Evolutionary conservation across 495 filamentous ascomycete genomes (phyloP), one percentile per base, ranked within the genome.

Genomic region (Talaromyces ruber): DNA sequence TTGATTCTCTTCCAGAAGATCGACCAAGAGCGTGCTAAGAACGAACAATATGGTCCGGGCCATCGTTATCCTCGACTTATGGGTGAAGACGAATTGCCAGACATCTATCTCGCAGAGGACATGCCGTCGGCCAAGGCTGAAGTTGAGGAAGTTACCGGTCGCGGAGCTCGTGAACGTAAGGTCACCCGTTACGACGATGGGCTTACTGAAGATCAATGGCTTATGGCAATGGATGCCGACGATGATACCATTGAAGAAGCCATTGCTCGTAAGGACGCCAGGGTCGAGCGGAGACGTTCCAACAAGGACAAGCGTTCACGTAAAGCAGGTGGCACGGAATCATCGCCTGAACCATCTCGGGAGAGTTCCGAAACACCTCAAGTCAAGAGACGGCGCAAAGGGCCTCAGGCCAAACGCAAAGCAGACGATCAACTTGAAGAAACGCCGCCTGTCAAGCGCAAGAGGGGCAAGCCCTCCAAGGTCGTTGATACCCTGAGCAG

Each of bases 181-280:
- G 82, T 89, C 59, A 92, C 96, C 62, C 89, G 89, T 71, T 98
- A 98, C 71, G 94, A 98, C 71, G 94, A 98, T 68, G 94, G 95
- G 28, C 86, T 98, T 47, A 97, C 94, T 3, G 95, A 98, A 72
- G 94, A 98, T 75, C 95, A 98, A 75, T 98, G 94, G 94, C 71
- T 89, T 32, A 80, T 83, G 71, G 93, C 94, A 60, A 92, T 98
- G 37, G 94, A 98, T 70, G 90, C 95, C 62, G 92, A 97, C 60
- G 94, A 98, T 9, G 95, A 98, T 64, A 87, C 84, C 0, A 90
- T 96, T 55, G 94, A 98, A 71, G 92, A 90, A 61, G 94, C 93
- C 12, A 91, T 95, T 28, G 92, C 91, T 51, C 82, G 93, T 28
- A 97, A 96, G 67, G 82, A 88, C 57, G 90, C 90, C n/a, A 84